Conservation (phyloP, 2,329 filamentous ascomycete species). For the Xylariaceae sp. region DNA sequence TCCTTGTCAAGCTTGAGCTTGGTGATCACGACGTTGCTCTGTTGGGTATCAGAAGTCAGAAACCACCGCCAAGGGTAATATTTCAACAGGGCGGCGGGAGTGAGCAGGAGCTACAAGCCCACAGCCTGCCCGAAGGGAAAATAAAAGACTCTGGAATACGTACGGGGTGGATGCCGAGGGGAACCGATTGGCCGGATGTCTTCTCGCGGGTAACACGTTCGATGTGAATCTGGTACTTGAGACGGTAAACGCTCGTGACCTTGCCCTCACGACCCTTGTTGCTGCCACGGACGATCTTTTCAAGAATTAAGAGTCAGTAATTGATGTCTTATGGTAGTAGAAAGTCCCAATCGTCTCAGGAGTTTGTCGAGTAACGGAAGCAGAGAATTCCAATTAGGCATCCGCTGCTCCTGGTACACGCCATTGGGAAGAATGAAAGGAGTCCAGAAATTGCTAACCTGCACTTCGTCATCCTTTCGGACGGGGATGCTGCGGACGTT, state of each 20-base stretch:
- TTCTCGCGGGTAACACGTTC: slow-evolving; percentile 98
- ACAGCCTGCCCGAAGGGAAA: neutral
- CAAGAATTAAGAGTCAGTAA: too few relatives aligned
- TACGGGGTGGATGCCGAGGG: slow-evolving; percentile 84
- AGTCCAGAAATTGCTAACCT: slow-evolving; percentile 58
- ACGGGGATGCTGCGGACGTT: slow-evolving; percentile 96
- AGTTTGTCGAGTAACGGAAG: too few relatives aligned
- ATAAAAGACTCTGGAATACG: neutral
- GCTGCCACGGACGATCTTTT: slow-evolving; percentile 80
- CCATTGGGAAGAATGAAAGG: neutral
- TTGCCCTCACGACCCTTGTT: slow-evolving; percentile 99
- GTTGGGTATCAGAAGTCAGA: slow-evolving; percentile 87
- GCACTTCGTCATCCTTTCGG: slow-evolving; percentile 90
- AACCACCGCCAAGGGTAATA: slow-evolving; percentile 95
- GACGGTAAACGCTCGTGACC: slow-evolving; percentile 95
- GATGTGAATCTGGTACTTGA: slow-evolving; percentile 97
- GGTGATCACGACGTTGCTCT: slow-evolving; percentile 97
- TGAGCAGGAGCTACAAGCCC: neutral
- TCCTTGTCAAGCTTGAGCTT: slow-evolving; percentile 99
- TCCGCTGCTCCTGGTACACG: neutral
- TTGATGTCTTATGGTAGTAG: too few relatives aligned
- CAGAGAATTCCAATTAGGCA: neutral
- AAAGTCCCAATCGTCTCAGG: too few relatives aligned
- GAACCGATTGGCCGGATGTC: slow-evolving; percentile 94
- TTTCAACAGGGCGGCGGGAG: slow-evolving; percentile 46